Base-by-base conservation (phyloP, 2,329 filamentous ascomycete genomes). In the Metarhizium sp. region DNA sequence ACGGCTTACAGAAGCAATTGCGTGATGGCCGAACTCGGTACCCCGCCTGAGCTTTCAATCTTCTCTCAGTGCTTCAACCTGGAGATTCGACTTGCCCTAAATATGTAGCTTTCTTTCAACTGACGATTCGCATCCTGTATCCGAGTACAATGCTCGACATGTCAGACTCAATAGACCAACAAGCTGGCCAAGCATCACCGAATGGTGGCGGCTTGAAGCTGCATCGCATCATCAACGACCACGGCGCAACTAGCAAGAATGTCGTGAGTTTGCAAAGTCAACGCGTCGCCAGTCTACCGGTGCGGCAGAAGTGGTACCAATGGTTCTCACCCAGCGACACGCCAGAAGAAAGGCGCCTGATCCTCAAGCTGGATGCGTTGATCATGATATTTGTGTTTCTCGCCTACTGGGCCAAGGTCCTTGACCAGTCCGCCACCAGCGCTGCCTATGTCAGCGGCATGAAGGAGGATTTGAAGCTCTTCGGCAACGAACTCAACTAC, bases 321-420 rank as follows among this genome's bases (percentile, higher is more conserved):
- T 80, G 77, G 77, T 80, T 75, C 61, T 65, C 76, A 3, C 67
- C 73, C 18, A 67, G 73, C 8, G 79, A 83, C 58, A 78, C 73
- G 0, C 56, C 55, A 25, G 60, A 60, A 54, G 60, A 61, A 42
- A 53, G 59, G 2, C 59, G 69, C 53, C 68, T 83, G 7, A 78
- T 84, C 46, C 54, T 74, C 29, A 83, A 83, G 61, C 71, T 84
- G 13, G 80, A 84, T 14, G 40, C 6, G n/a, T 43, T 43, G 40
- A 43, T 43, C 16, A 43, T 43, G 40, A 18, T 43, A n/a, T 82
- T 81, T 60, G 78, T 78, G 0, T 76, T 81, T 48, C 63, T 82
- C 3, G 72, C 76, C 0, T 81, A 82, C 57, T 82, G 78, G 75
- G 73, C 77, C 52, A 81, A 81, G 62, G 79, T 81, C 57, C 73